phyloP scores from a whole-genome alignment of 2,329 filamentous ascomycete genomes.

The Dothistroma septosporum region DNA sequence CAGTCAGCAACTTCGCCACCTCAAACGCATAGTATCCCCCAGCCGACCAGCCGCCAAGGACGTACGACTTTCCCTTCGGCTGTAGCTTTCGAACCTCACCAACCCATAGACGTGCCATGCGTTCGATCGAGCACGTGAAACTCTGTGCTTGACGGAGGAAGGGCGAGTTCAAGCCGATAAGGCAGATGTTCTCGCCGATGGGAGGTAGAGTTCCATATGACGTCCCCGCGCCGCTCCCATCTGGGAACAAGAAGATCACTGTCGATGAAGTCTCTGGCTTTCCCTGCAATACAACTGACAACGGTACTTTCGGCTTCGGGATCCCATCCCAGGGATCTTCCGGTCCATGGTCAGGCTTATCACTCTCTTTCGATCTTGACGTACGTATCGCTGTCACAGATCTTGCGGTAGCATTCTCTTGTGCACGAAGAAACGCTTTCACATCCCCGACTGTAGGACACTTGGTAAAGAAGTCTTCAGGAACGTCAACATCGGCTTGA shows the following conservation, averaged over 20 bases:
- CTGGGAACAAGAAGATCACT: constrained; percentile 39
- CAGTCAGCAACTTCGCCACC: constrained; percentile 26
- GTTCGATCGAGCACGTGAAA: constrained; percentile 30
- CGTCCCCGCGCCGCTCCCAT: constrained; percentile 46
- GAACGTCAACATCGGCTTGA: constrained; percentile 22
- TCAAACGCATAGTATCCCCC: constrained; percentile 65
- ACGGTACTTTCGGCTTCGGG: constrained; percentile 31
- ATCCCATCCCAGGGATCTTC: constrained; percentile 31
- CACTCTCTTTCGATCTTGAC: not conserved
- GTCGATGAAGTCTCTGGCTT: constrained; percentile 16
- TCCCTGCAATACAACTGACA: constrained; percentile 28
- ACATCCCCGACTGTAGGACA: constrained; percentile 27
- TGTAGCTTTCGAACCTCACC: constrained; percentile 41
- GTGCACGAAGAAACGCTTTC: constrained; percentile 21
- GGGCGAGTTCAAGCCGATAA: constrained; percentile 41
- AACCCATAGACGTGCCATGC: constrained; percentile 28
- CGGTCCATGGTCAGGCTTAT: constrained; percentile 11
- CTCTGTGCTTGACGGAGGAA: constrained; percentile 29
- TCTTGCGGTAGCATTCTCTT: not conserved
- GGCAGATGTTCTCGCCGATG: constrained; percentile 45
- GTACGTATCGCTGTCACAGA: not conserved
- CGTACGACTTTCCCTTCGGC: constrained; percentile 53
- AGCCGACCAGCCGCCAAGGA: constrained; percentile 70
- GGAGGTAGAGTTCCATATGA: constrained; percentile 39
- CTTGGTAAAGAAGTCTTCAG: constrained; percentile 23